Conservation (phyloP, 768 basidiomycete species). For the Leucogyrophana mollusca region DNA sequence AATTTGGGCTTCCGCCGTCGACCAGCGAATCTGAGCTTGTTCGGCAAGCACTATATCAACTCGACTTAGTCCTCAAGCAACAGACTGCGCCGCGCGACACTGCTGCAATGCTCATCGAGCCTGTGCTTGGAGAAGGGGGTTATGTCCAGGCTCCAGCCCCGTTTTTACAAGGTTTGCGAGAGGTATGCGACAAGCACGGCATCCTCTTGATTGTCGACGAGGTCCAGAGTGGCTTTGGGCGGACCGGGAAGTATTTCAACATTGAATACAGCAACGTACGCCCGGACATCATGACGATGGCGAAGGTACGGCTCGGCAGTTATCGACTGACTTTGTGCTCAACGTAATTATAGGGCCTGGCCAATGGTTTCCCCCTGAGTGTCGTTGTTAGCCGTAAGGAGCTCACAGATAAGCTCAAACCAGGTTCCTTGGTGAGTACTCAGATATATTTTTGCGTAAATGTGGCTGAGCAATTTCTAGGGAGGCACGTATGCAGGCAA, state of each 20-base stretch:
- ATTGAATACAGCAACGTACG: conserved; percentile 80
- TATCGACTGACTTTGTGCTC: neutral
- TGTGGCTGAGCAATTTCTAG: conserved; percentile 32
- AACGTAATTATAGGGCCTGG: conserved; percentile 54
- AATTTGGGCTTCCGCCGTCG: conserved; percentile 55
- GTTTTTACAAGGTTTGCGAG: conserved; percentile 77
- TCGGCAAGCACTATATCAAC: conserved; percentile 68
- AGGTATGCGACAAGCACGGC: conserved; percentile 82
- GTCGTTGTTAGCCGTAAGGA: conserved; percentile 81
- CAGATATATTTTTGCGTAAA: neutral
- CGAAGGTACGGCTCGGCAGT: conserved; percentile 58
- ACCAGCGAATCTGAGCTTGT: conserved; percentile 60
- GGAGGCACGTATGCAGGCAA: conserved; percentile 94
- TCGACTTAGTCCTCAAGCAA: conserved; percentile 77
- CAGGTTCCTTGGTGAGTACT: conserved; percentile 71
- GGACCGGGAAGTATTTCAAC: conserved; percentile 83
- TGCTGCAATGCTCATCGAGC: conserved; percentile 91
- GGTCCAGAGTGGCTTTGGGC: conserved; percentile 87
- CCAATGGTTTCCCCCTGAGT: conserved; percentile 93
- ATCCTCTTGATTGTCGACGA: conserved; percentile 86
- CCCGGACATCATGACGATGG: conserved; percentile 87
- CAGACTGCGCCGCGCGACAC: conserved; percentile 84
- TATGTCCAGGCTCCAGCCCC: conserved; percentile 85
- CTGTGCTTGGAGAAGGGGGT: conserved; percentile 93
- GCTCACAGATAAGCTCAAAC: conserved; percentile 72